phyloP scores from a whole-genome alignment of 139 green algal genomes.

The Trebouxia sp. region DNA sequence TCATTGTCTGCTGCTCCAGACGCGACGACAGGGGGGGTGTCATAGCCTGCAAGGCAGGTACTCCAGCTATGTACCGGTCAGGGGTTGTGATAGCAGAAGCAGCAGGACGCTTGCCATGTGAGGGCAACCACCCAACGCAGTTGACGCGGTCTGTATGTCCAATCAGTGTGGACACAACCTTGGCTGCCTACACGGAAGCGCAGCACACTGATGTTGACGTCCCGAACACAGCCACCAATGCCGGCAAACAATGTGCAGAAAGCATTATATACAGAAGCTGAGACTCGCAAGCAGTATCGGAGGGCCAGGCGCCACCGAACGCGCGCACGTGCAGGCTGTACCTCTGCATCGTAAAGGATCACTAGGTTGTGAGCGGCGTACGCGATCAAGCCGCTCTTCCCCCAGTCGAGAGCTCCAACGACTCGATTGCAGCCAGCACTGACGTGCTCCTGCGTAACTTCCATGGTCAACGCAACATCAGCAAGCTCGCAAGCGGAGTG shows the following conservation, averaged over 20 bases:
- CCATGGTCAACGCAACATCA: too few relatives aligned
- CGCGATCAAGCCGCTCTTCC: conserved; percentile 60
- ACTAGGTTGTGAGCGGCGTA: conserved; percentile 70
- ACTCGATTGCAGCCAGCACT: conserved; percentile 72
- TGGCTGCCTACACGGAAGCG: conserved; percentile 44
- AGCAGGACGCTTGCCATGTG: background rate
- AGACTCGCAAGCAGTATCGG: too few relatives aligned
- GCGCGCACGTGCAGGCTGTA: too few relatives aligned
- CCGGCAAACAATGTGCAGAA: background rate
- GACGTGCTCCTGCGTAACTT: conserved; percentile 41
- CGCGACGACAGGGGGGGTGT: conserved; percentile 38
- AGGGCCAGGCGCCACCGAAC: too few relatives aligned
- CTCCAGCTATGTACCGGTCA: too few relatives aligned
- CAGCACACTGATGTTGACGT: background rate
- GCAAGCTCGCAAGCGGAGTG: too few relatives aligned
- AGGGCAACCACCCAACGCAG: conserved; percentile 74
- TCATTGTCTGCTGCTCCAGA: conserved; percentile 63
- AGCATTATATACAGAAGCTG: too few relatives aligned
- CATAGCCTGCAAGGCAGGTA: too few relatives aligned
- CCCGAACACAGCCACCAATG: background rate
- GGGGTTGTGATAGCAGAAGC: background rate
- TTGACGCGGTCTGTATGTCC: conserved; percentile 77
- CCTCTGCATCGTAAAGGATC: conserved; percentile 70
- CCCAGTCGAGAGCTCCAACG: conserved; percentile 66
- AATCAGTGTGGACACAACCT: conserved; percentile 60